Conservation (phyloP, 164 flowering plant genomes). For the Dillenia turbinata region DNA sequence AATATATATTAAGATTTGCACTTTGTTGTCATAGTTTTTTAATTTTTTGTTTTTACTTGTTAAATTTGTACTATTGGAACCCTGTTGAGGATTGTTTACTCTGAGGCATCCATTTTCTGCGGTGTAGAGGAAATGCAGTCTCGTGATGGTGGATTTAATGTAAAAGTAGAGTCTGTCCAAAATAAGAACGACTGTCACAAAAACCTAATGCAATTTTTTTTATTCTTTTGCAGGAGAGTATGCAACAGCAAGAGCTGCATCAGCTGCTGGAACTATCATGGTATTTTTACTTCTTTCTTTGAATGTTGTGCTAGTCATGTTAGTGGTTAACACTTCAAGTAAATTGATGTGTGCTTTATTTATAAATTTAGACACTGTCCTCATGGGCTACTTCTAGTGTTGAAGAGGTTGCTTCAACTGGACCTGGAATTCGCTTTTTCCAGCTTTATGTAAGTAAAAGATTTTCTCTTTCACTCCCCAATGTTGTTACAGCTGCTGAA, state of each 20-base stretch:
- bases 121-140: too few species aligned
- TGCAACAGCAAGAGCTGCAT: slow-evolving; percentile 93
- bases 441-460: slow-evolving; percentile 76
- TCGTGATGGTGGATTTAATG: too few species aligned
- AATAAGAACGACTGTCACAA: too few species aligned
- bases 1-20: too few species aligned
- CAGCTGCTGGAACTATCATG: slow-evolving; percentile 88
- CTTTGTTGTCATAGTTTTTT: too few species aligned
- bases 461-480: too few species aligned
- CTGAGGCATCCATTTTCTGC: too few species aligned
- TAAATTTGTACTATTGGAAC: too few species aligned
- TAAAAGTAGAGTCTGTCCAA: too few species aligned
- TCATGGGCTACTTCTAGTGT: slow-evolving; percentile 89
- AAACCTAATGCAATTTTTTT: not conserved
- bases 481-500: too few species aligned
- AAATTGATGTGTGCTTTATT: not conserved
- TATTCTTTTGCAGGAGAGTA: slow-evolving; percentile 60
- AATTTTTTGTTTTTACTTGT: too few species aligned
- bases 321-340: slow-evolving; percentile 1
- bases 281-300: slow-evolving; percentile 24
- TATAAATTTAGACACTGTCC: slow-evolving; percentile 59
- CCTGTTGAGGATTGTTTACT: too few species aligned
- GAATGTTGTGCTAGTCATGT: not conserved
- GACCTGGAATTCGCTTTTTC: slow-evolving; percentile 86
- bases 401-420: slow-evolving; percentile 90